Conservation (phyloP, 1,284 basidiomycete species). For the Pseudozyma sp. region DNA sequence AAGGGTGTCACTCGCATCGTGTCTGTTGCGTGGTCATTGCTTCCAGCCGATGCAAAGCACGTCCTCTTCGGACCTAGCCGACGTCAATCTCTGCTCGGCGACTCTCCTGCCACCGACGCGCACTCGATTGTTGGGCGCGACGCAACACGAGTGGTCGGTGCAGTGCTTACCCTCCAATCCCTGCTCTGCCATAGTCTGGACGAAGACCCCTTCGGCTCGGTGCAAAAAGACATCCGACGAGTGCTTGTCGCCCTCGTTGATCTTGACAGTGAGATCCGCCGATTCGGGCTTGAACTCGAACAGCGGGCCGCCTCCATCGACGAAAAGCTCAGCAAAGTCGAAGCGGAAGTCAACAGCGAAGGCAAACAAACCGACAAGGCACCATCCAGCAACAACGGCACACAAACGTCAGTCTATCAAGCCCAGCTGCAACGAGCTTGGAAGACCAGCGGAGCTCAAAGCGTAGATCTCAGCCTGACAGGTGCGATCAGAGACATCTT, state of each 20-base stretch:
- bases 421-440: slow-evolving; percentile 23
- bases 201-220: slow-evolving; percentile 55
- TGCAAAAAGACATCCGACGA: slow-evolving; percentile 49
- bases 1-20: slow-evolving; percentile 3
- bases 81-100: slow-evolving; percentile 18
- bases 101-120: slow-evolving; percentile 19
- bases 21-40: slow-evolving; percentile 13
- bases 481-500: slow-evolving; percentile 25
- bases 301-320: slow-evolving; percentile 18
- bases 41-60: slow-evolving; percentile 54
- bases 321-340: slow-evolving; percentile 15
- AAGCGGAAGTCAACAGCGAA: slow-evolving; percentile 3
- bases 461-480: slow-evolving; percentile 18
- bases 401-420: slow-evolving; percentile 11
- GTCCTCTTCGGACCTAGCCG: slow-evolving; percentile 49
- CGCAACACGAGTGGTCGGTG: slow-evolving; percentile 19
- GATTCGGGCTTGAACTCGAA: slow-evolving; percentile 35
- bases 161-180: slow-evolving; percentile 30
- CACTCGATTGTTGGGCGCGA: slow-evolving; percentile 21
- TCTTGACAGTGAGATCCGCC: slow-evolving; percentile 22
- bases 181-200: slow-evolving; percentile 50
- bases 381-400: not conserved
- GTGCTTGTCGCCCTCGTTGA: slow-evolving; percentile 27
- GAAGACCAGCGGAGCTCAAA: slow-evolving; percentile 23
- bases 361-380: not conserved